Base-by-base conservation (phyloP, 164 flowering plant species). In the Cinnamomum micranthum region DNA sequence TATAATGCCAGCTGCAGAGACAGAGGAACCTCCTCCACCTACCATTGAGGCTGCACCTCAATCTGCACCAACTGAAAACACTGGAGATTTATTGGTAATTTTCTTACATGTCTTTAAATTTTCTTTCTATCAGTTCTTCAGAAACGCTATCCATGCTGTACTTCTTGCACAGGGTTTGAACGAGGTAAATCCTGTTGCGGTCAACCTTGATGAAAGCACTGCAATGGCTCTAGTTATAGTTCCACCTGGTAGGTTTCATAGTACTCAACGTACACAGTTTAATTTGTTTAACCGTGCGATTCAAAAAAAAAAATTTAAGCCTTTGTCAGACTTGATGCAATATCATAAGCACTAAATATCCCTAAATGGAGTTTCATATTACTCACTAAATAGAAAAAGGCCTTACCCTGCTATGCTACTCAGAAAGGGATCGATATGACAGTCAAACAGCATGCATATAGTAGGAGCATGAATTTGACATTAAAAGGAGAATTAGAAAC, bases 221-320 rank as follows among this genome's bases (percentile, higher is more conserved):
- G 92, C 94, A 73, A 35, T 89, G 75, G 94, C 97, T 80, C 92
- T 92, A 69, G 92, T 92, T 50, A 92, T 91, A 28, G 52, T 88
- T 79, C 88, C 80, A 81, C 84, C 85, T 14, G 92, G 93, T 87
- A 71, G 27, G 80, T 69, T 14, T 13, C 28, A 63, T 63, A 63
- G 24, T 63, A 22, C 3, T 41, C 47, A 41, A 35, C 47, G 1
- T 7, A 6, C 47, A 35, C 47, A 35, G 10, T 35, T 35, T 6
- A 35, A 41, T 41, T 41, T 6, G 9, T 41, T 41, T 41, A 41
- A 41, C 11, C 47, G 5, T 41, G 47, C 0, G 10, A 41, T 6
- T 41, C 17, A 15, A 5, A 4, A 15, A 14, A 14, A 5, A n/a
- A n/a, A n/a, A n/a, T 55, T 55, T n/a, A 55, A 6, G 4, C 60